A percentile compares a stretch with the other conserved stretches of the same genome.
These are phyloP conservation scores for Naganishia randhawae DNA, from an alignment of 768 basidiomycete genomes.

Conservation along the genomic window DNA sequence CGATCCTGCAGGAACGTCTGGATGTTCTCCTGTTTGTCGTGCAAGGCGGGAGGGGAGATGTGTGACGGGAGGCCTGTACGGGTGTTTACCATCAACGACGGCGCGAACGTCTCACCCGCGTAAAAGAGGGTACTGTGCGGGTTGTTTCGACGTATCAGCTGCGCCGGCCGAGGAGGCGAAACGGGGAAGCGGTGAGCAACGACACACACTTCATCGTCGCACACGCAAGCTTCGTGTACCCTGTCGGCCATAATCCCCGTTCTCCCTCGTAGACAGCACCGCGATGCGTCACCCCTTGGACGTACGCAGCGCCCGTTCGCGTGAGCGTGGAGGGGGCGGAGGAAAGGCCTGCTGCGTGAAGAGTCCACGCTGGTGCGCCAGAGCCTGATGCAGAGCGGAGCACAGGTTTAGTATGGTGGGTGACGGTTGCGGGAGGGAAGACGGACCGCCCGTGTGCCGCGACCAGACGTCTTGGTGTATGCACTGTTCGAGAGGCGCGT, in stretches of 20 bases:
- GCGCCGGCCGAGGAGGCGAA: neutral
- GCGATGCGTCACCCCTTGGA: conserved; percentile 70
- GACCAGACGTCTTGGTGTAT: conserved; percentile 97
- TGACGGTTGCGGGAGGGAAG: conserved; percentile 11
- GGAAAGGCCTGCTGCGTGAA: conserved; percentile 71
- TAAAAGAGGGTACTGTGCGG: conserved; percentile 87
- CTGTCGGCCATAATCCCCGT: conserved; percentile 84
- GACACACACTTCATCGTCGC: conserved; percentile 71
- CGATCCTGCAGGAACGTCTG: conserved; percentile 78
- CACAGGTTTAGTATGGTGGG: neutral
- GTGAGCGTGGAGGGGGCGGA: conserved; percentile 60
- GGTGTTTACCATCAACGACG: conserved; percentile 58
- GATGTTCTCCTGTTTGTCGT: conserved; percentile 53
- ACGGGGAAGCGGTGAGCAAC: neutral
- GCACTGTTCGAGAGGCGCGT: conserved; percentile 54
- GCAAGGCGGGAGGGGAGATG: neutral
- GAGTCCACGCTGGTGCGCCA: conserved; percentile 94
- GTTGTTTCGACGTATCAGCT: no score
- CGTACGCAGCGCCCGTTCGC: conserved; percentile 79
- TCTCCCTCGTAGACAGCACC: conserved; percentile 65
- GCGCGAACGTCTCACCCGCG: conserved; percentile 82
- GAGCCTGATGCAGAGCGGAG: conserved; percentile 51
- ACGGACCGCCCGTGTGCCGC: conserved; percentile 74
- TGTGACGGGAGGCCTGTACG: conserved; percentile 19
- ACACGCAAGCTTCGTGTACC: conserved; percentile 88